Evolutionary conservation across 352 stramenopile species (phyloP), one percentile per base, ranked within the genome.

Genomic region (Lagenidium sp.): DNA sequence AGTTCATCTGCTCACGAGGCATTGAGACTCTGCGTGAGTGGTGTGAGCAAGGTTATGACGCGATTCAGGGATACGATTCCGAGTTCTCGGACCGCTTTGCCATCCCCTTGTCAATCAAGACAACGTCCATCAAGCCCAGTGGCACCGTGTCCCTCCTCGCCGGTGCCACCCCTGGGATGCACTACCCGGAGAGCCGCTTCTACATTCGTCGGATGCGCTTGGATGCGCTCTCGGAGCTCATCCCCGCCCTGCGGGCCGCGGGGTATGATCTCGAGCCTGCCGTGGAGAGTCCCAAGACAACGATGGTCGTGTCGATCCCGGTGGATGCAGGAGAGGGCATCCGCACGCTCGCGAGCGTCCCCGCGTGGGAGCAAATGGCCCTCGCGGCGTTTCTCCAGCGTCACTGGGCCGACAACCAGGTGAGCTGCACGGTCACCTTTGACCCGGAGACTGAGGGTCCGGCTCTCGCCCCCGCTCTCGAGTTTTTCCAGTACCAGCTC

Each of bases 351-450:
- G 46, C 60, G 4, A 63, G 96, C 19, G 66, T 97, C n/a, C 87
- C 65, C 10, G 85, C 94, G 42, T 97, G 87, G 84, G 90, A 97
- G 49, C 90, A 97, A 59, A 78, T 97, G 38, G 67, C 76, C 36
- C 70, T 97, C 20, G 85, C 90, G 18, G 84, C 85, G 19, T 97
- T 97, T 46, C 47, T 97, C 21, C 90, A 97, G 63, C 74, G 84
- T 13, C 77, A 96, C 60, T 97, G 90, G 90, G 90, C 90, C 2
- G 90, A 97, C 61, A 97, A 97, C 57, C 84, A 95, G 57, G 90
- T 97, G 46, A 96, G 82, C 52, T 97, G 85, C 56, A 97, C 90
- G 0, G 83, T 97, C 26, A 96, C 84, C 12, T 97, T 97, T 53
- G 82, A 97, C 35, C 88, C 89, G 0, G 72, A 82, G 41, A 85